Conservation (phyloP, 345 rosid species). For the Gossypium bickii region DNA sequence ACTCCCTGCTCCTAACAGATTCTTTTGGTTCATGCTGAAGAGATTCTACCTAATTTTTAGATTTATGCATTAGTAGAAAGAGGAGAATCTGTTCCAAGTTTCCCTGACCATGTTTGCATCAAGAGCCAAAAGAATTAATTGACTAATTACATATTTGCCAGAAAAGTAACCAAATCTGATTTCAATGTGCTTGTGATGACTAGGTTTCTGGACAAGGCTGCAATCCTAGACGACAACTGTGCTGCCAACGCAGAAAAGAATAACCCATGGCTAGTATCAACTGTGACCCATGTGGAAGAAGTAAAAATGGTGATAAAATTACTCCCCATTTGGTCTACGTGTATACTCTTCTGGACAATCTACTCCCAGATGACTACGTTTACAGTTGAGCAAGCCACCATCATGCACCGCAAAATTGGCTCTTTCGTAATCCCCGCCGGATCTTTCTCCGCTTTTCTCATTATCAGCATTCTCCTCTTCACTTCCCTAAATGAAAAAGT, state of each 20-base stretch:
- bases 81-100: background rate
- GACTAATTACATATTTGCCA: background rate
- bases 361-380: slow-evolving; percentile 95
- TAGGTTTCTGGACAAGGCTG: slow-evolving; percentile 86
- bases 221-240: slow-evolving; percentile 34
- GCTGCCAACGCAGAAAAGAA: slow-evolving; percentile 27
- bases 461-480: slow-evolving; percentile 66
- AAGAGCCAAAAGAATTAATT: background rate
- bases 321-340: slow-evolving; percentile 86
- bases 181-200: background rate
- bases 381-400: slow-evolving; percentile 75
- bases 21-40: background rate
- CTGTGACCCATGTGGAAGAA: slow-evolving; percentile 77
- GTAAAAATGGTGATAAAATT: slow-evolving; percentile 73
- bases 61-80: background rate
- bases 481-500: slow-evolving; percentile 78
- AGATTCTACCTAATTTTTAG: background rate
- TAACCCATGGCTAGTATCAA: slow-evolving; percentile 62
- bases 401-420: slow-evolving; percentile 63
- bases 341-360: slow-evolving; percentile 87
- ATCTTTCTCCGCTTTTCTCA: slow-evolving; percentile 59
- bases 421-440: slow-evolving; percentile 60
- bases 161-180: slow-evolving; percentile 1
- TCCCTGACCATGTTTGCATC: background rate
- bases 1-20: background rate